Conservation (phyloP, 2,329 filamentous ascomycete species). For the Mariannaea sp. region DNA sequence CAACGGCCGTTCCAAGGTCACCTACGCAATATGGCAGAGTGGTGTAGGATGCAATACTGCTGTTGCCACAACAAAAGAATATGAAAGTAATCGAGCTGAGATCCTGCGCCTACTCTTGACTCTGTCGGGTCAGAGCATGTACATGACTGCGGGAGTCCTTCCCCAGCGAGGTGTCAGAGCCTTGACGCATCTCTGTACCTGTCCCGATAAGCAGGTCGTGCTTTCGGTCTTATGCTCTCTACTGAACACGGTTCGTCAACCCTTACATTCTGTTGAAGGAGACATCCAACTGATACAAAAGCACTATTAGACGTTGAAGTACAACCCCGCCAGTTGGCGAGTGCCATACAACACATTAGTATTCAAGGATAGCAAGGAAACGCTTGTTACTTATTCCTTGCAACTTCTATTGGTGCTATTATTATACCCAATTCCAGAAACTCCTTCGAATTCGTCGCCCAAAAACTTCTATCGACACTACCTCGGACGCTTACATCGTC, state of each 20-base stretch:
- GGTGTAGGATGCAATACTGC: slow-evolving; percentile 94
- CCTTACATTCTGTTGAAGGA: not conserved
- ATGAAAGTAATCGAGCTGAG: slow-evolving; percentile 91
- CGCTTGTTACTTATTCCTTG: slow-evolving; percentile 87
- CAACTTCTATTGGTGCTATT: slow-evolving; percentile 87
- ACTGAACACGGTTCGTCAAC: slow-evolving; percentile 77
- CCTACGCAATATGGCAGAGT: slow-evolving; percentile 96
- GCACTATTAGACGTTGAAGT: slow-evolving; percentile 86
- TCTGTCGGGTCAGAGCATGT: slow-evolving; percentile 89
- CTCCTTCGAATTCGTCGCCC: slow-evolving; percentile 63
- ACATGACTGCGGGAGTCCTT: slow-evolving; percentile 78
- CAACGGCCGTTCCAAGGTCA: slow-evolving; percentile 77
- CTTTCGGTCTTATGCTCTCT: slow-evolving; percentile 90
- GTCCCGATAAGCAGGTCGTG: slow-evolving; percentile 87
- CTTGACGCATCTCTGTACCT: slow-evolving; percentile 87
- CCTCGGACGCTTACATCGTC: slow-evolving; percentile 84
- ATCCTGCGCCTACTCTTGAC: slow-evolving; percentile 85
- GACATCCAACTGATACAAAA: slow-evolving; percentile 19
- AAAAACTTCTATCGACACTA: slow-evolving; percentile 97
- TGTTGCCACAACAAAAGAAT: slow-evolving; percentile 85
- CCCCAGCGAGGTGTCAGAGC: slow-evolving; percentile 82
- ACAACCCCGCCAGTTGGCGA: slow-evolving; percentile 91
- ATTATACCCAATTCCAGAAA: slow-evolving; percentile 86
- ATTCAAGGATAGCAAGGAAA: slow-evolving; percentile 88
- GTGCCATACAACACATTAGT: slow-evolving; percentile 93